Evolutionary conservation across 768 basidiomycete genomes (phyloP).

Genomic region (Naganishia antarctica): DNA sequence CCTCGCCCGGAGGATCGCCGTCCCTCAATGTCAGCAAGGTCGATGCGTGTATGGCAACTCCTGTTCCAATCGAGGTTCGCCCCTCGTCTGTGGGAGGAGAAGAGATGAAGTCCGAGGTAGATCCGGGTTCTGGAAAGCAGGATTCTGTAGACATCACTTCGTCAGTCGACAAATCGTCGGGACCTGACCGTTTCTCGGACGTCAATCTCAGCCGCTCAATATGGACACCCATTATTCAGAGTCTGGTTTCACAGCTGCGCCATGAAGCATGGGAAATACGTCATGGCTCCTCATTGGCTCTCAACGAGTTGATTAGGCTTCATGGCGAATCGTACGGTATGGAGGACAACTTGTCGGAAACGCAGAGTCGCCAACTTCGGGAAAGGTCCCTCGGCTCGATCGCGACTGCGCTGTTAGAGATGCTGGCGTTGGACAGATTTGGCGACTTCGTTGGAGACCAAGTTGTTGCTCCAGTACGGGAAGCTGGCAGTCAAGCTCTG

Average conservation of each 20-base stretch:
- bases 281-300: slow-evolving; percentile 86
- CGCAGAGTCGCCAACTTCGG: slow-evolving; percentile 19
- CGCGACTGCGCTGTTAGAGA: slow-evolving; percentile 74
- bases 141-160: no score
- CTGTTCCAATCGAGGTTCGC: no score
- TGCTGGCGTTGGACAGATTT: slow-evolving; percentile 94
- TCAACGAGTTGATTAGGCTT: slow-evolving; percentile 68
- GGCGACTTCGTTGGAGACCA: slow-evolving; percentile 96
- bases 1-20: slow-evolving; percentile 10
- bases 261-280: slow-evolving; percentile 84
- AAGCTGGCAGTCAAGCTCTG: slow-evolving; percentile 89
- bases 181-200: background rate
- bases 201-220: slow-evolving; percentile 35
- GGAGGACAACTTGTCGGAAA: background rate
- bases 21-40: no score
- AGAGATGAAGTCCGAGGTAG: no score
- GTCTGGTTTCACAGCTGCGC: slow-evolving; percentile 76
- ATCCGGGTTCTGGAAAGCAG: no score
- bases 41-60: no score
- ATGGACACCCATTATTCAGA: slow-evolving; percentile 60
- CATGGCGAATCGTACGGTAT: slow-evolving; percentile 23
- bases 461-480: slow-evolving; percentile 93
- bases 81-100: no score
- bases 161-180: background rate
- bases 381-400: slow-evolving; percentile 51